Conservation (phyloP, 2,329 filamentous ascomycete genomes). For the Furcasterigmium furcatum region DNA sequence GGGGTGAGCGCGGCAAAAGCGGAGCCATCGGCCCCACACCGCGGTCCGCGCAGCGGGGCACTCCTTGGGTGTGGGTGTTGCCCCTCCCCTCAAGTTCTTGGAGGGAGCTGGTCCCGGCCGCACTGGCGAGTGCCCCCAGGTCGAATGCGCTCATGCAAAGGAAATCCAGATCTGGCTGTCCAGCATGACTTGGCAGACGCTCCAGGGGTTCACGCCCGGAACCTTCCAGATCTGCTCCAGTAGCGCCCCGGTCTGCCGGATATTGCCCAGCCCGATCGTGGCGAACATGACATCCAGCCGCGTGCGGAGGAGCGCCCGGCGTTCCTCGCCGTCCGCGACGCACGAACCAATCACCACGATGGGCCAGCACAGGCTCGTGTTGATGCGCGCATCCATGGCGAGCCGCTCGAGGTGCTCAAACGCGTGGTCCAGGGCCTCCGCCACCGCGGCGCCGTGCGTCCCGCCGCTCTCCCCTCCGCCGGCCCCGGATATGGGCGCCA, state of each 20-base stretch:
- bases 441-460: not conserved
- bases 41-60: too few relatives aligned
- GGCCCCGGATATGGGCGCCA: slow-evolving; percentile 2
- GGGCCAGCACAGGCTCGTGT: slow-evolving; percentile 36
- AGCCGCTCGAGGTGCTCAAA: slow-evolving; percentile 26
- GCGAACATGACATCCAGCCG: slow-evolving; percentile 29
- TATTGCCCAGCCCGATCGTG: slow-evolving; percentile 40
- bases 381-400: slow-evolving; percentile 26
- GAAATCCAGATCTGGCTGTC: slow-evolving; percentile 44
- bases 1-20: too few relatives aligned
- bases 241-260: slow-evolving; percentile 36
- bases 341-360: slow-evolving; percentile 33
- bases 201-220: slow-evolving; percentile 33
- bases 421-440: slow-evolving; percentile 22
- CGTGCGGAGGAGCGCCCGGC: slow-evolving; percentile 28
- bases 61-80: too few relatives aligned
- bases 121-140: not conserved
- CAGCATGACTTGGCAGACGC: slow-evolving; percentile 39
- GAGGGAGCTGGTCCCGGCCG: too few relatives aligned
- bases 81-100: too few relatives aligned
- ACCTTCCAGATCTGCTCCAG: slow-evolving; percentile 36
- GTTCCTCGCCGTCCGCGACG: slow-evolving; percentile 23
- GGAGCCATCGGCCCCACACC: too few relatives aligned
- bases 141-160: slow-evolving; percentile 31
- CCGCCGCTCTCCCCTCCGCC: not conserved